Evolutionary conservation across 116 monocot species (phyloP).

Genomic region (Posidonia oceanica): DNA sequence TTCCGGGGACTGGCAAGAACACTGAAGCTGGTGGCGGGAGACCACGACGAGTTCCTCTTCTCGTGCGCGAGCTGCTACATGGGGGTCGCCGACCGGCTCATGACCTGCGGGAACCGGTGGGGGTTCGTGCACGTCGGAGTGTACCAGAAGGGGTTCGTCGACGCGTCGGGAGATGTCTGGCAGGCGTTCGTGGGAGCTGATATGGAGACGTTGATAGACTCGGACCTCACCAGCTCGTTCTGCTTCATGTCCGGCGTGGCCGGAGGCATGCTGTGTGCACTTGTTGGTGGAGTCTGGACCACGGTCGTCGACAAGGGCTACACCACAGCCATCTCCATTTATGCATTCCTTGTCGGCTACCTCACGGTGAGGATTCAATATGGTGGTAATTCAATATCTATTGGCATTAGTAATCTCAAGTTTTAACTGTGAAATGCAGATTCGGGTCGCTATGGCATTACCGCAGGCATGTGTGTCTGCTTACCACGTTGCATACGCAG

Average conservation of each 20-base stretch:
- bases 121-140: slow-evolving; percentile 55
- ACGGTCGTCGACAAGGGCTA: slow-evolving; percentile 16
- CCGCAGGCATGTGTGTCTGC: slow-evolving; percentile 75
- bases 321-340: slow-evolving; percentile 17
- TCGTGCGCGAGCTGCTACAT: slow-evolving; percentile 46
- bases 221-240: slow-evolving; percentile 52
- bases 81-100: slow-evolving; percentile 31
- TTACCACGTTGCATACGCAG: slow-evolving; percentile 52
- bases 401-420: not conserved
- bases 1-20: slow-evolving; percentile 33
- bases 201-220: slow-evolving; percentile 39
- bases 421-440: slow-evolving; percentile 15
- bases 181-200: slow-evolving; percentile 28
- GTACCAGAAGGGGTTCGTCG: slow-evolving; percentile 26
- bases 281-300: slow-evolving; percentile 39
- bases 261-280: slow-evolving; percentile 29
- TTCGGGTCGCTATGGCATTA: slow-evolving; percentile 52
- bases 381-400: not conserved
- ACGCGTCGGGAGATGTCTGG: slow-evolving; percentile 50
- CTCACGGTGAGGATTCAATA: slow-evolving; percentile 28
- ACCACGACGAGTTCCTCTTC: slow-evolving; percentile 65
- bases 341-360: slow-evolving; percentile 62
- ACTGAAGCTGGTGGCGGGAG: slow-evolving; percentile 20
- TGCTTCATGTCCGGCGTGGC: slow-evolving; percentile 51
- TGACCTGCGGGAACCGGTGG: slow-evolving; percentile 48